Conservation (phyloP, 2,329 filamentous ascomycete genomes). For the Fusarium clavum region DNA sequence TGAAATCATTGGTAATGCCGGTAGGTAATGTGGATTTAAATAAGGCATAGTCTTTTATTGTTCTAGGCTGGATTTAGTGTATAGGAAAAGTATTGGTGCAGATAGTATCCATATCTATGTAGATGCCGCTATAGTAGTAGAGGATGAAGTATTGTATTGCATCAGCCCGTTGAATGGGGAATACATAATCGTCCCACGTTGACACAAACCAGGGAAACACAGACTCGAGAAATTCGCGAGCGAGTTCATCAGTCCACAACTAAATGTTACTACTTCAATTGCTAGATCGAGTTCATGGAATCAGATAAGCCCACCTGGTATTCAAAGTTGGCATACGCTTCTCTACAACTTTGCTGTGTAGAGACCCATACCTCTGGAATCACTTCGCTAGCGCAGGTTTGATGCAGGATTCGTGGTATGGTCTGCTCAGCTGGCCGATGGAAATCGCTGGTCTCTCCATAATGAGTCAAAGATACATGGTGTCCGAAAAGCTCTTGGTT, state of each 20-base stretch:
- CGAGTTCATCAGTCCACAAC: neutral
- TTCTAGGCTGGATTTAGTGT: neutral
- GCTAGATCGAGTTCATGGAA: neutral
- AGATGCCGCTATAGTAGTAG: neutral
- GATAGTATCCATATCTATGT: neutral
- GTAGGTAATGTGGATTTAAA: neutral
- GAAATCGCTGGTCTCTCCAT: no score
- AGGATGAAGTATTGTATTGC: neutral
- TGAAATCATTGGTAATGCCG: neutral
- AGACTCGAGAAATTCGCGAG: neutral
- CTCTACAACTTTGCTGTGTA: neutral
- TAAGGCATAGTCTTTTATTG: neutral
- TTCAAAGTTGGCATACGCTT: neutral
- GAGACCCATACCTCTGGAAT: neutral
- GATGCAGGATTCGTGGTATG: neutral
- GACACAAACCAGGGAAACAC: neutral
- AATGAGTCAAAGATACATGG: neutral
- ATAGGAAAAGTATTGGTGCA: neutral
- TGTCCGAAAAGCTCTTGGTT: neutral
- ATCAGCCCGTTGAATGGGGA: neutral
- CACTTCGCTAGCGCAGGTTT: neutral
- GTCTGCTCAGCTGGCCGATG: no score
- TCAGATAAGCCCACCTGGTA: neutral
- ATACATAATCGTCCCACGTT: neutral
- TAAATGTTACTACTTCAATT: neutral